phyloP scores from a whole-genome alignment of 2,329 filamentous ascomycete genomes.

The Geosmithia morbida region DNA sequence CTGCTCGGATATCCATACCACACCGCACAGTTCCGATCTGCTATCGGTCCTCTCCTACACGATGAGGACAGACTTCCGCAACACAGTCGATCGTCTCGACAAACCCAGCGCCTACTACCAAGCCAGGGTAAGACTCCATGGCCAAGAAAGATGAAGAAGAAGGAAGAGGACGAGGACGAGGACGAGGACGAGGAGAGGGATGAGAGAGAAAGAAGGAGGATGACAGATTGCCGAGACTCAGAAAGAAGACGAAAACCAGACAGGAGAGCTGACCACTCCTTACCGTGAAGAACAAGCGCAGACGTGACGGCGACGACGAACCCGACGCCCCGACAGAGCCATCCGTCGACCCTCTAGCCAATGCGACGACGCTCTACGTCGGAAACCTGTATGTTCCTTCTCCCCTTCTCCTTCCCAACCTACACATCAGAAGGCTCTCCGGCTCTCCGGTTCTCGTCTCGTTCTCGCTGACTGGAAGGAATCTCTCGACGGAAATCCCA shows the following conservation, averaged over 20 bases:
- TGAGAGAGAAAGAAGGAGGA: not conserved
- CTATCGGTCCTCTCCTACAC: not conserved
- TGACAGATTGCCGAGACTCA: no score
- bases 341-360: constrained; percentile 54
- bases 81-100: constrained; percentile 84
- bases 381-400: constrained; percentile 71
- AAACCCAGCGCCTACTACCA: constrained; percentile 89
- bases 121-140: constrained; percentile 47
- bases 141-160: no score
- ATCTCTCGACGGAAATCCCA: constrained; percentile 15
- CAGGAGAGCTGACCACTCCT: not conserved
- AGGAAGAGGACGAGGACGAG: not conserved
- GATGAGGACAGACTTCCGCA: constrained; percentile 10
- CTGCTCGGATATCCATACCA: no score
- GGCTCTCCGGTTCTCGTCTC: not conserved
- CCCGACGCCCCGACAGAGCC: constrained; percentile 31
- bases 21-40: not conserved
- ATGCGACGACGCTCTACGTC: constrained; percentile 92
- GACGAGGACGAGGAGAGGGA: not conserved
- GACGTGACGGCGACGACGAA: constrained; percentile 46
- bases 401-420: not conserved
- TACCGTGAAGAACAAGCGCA: constrained; percentile 51
- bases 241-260: no score
- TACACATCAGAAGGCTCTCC: no score
- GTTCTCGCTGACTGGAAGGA: not conserved